Evolutionary conservation across 352 stramenopile genomes (phyloP).

Genomic region (Globisporangium carolinianum): DNA sequence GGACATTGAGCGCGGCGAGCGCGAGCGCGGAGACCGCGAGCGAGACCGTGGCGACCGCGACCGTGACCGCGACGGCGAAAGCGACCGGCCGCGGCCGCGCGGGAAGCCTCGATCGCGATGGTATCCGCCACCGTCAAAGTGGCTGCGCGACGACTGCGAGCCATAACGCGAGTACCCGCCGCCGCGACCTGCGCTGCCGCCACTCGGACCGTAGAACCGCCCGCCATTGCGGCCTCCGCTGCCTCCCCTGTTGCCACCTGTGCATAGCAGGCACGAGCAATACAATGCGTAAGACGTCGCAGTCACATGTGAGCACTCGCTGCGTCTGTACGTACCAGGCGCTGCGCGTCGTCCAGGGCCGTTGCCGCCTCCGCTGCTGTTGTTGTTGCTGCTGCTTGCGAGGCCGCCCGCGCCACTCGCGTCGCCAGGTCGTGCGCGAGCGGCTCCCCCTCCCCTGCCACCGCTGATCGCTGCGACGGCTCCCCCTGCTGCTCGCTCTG

Average conservation of each 20-base stretch:
- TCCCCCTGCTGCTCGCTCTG: slow-evolving; percentile 8
- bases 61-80: slow-evolving; percentile 44
- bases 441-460: neutral
- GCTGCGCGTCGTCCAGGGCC: neutral
- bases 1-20: slow-evolving; percentile 24
- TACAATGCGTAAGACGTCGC: neutral
- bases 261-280: neutral
- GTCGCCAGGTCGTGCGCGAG: neutral
- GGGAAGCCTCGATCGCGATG: slow-evolving; percentile 29
- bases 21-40: slow-evolving; percentile 29
- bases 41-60: slow-evolving; percentile 25
- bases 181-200: slow-evolving; percentile 5
- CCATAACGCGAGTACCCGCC: slow-evolving; percentile 26
- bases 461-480: neutral
- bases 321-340: neutral
- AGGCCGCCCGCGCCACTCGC: neutral
- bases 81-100: slow-evolving; percentile 33
- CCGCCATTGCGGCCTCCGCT: slow-evolving; percentile 13
- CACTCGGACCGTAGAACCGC: slow-evolving; percentile 8
- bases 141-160: slow-evolving; percentile 11
- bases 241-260: slow-evolving; percentile 2
- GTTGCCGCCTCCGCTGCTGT: neutral
- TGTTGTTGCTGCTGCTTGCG: neutral
- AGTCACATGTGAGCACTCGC: neutral
- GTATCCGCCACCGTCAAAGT: slow-evolving; percentile 23